phyloP scores from a whole-genome alignment of 139 green algal species.

The Desmodesmus armatus region DNA sequence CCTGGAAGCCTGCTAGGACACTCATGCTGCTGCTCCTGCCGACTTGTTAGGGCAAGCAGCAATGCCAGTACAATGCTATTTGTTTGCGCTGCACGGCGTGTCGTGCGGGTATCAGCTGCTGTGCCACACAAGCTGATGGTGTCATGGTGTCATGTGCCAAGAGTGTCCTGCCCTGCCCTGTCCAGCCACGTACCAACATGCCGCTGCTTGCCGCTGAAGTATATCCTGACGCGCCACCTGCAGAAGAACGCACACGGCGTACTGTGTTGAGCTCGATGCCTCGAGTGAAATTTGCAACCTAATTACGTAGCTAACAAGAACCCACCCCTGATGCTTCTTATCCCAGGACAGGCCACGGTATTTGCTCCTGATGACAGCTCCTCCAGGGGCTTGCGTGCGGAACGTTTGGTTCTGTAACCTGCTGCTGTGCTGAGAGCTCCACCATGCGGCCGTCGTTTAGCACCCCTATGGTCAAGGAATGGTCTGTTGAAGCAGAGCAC shows the following conservation, averaged over 20 bases:
- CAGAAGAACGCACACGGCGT: neutral
- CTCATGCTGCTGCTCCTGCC: neutral
- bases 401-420: neutral
- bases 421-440: neutral
- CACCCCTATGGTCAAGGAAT: neutral
- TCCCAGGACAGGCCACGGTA: slow-evolving; percentile 17
- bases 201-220: slow-evolving; percentile 24
- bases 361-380: neutral
- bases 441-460: neutral
- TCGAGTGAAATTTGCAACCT: neutral
- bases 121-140: no score
- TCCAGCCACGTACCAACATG: slow-evolving; percentile 16
- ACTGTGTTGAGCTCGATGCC: neutral
- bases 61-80: neutral
- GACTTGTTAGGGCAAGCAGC: neutral
- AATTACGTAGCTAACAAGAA: neutral
- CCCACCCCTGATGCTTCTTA: slow-evolving; percentile 19
- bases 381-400: neutral
- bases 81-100: no score
- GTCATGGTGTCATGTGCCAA: no score
- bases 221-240: slow-evolving; percentile 32
- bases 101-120: no score
- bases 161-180: neutral
- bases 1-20: neutral
- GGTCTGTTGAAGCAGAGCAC: neutral